Conservation (phyloP, 345 rosid species). For the Gossypium sturtianum region DNA sequence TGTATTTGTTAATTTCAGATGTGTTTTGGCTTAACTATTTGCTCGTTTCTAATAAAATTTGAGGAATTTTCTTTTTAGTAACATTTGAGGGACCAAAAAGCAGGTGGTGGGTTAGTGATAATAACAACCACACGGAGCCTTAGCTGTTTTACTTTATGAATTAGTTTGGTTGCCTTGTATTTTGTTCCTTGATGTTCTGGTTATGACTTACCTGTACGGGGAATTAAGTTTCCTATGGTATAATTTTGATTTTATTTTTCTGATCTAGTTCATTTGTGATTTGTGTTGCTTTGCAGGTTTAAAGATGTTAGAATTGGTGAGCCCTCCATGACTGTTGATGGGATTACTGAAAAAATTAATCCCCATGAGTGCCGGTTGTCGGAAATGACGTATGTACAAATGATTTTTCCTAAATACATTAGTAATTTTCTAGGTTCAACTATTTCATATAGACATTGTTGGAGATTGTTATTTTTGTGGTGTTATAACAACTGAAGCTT, state of each 20-base stretch:
- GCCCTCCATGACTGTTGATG: slow-evolving; percentile 39
- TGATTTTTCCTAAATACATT: slow-evolving; percentile 13
- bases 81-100: neutral
- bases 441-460: neutral
- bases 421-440: neutral
- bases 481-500: neutral
- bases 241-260: neutral
- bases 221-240: neutral
- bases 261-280: neutral
- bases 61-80: neutral
- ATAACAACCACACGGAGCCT: neutral
- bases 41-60: neutral
- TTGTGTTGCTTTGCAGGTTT: slow-evolving; percentile 46
- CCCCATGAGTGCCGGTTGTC: slow-evolving; percentile 85
- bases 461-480: neutral
- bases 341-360: slow-evolving; percentile 29
- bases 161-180: neutral
- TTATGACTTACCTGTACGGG: neutral
- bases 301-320: slow-evolving; percentile 60
- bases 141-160: neutral
- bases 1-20: neutral
- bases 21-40: neutral
- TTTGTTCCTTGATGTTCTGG: neutral
- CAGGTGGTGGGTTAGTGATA: neutral
- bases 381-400: slow-evolving; percentile 57